Evolutionary conservation across 2,329 filamentous ascomycete species (phyloP).

Genomic region (Bertia moriformis): DNA sequence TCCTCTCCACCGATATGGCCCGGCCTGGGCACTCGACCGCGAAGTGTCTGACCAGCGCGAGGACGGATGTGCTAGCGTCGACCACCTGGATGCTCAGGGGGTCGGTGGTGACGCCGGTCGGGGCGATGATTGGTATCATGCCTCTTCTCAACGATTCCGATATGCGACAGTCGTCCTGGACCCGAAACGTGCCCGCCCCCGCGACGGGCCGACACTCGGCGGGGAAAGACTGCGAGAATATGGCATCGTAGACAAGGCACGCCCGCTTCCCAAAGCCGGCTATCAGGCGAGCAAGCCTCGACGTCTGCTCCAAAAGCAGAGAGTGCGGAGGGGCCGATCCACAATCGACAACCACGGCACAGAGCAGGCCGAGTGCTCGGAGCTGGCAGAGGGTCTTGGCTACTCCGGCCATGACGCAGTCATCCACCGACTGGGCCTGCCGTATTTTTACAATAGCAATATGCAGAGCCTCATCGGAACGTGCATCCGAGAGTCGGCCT

Average conservation of each 20-base stretch:
- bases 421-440: conserved; percentile 55
- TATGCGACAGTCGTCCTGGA: conserved; percentile 34
- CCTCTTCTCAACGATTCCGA: too few species aligned
- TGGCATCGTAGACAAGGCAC: too few species aligned
- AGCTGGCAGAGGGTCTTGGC: conserved; percentile 76
- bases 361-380: conserved; percentile 64
- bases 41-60: too few species aligned
- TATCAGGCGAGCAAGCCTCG: conserved; percentile 59
- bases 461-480: conserved; percentile 37
- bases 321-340: conserved; percentile 23
- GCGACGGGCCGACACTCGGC: conserved; percentile 44
- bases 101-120: too few species aligned
- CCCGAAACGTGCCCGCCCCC: conserved; percentile 9
- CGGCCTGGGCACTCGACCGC: too few species aligned
- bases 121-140: too few species aligned
- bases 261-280: conserved; percentile 60
- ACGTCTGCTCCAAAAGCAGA: conserved; percentile 46
- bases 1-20: conserved; percentile 5
- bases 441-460: conserved; percentile 77
- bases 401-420: conserved; percentile 58
- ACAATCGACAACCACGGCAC: conserved; percentile 71
- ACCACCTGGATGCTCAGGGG: too few species aligned
- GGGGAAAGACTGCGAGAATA: conserved; percentile 51
- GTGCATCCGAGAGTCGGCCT: too few species aligned
- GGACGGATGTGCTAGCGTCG: too few species aligned